Conservation (phyloP, 495 filamentous ascomycete genomes). For the Trichoderma reesei region DNA sequence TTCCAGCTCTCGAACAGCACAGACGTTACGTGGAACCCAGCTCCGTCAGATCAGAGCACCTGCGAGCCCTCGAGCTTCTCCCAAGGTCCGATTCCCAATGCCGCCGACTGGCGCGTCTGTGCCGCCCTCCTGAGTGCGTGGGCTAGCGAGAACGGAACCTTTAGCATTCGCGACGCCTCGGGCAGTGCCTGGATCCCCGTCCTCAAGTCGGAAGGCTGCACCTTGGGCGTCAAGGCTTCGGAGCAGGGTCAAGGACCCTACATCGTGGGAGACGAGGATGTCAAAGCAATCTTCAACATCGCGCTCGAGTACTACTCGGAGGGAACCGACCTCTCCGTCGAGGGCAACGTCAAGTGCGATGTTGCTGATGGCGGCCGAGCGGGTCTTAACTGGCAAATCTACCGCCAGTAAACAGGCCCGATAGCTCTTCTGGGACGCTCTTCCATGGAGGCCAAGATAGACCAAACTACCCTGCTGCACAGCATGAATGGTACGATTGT, state of each 20-base stretch:
- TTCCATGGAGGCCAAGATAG: not conserved
- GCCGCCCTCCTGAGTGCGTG: not conserved
- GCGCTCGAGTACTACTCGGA: not conserved
- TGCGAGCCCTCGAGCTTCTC: not conserved
- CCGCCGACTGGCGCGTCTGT: constrained; percentile 4
- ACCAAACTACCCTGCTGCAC: too few species aligned
- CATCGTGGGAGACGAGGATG: not conserved
- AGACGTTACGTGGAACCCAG: not conserved
- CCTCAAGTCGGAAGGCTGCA: not conserved
- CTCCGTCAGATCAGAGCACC: not conserved
- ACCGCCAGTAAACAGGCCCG: not conserved
- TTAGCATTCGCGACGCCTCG: not conserved
- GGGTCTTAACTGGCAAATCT: not conserved
- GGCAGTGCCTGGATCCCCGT: not conserved
- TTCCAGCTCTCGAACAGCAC: not conserved
- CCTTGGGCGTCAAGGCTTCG: not conserved
- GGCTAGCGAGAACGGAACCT: not conserved
- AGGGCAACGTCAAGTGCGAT: not conserved
- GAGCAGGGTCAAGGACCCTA: not conserved
- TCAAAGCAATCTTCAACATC: not conserved
- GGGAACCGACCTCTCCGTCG: not conserved
- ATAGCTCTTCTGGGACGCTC: not conserved
- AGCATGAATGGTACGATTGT: not conserved
- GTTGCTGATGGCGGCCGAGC: not conserved
- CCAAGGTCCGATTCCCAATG: not conserved